A percentile compares a stretch with the other conserved stretches of the same genome.
Conservation (phyloP, 805 yeast genomes). For the Candida coquimbonensis region DNA sequence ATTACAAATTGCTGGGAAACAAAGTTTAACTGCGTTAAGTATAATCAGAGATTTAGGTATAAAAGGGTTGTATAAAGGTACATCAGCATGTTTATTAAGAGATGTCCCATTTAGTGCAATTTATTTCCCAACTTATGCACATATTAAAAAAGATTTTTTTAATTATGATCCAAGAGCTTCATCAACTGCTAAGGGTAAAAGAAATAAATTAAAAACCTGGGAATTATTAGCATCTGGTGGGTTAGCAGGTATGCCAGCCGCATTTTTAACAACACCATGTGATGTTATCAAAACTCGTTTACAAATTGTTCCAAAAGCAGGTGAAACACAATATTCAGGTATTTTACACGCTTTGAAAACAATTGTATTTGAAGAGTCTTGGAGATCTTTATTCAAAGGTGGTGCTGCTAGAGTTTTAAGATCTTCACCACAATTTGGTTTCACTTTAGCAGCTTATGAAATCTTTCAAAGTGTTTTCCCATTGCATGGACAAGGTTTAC, state of each 20-base stretch:
- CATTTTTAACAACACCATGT: constrained; percentile 91
- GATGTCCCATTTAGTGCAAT: constrained; percentile 97
- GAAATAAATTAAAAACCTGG: constrained; percentile 63
- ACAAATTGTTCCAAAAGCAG: constrained; percentile 74
- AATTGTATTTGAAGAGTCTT: constrained; percentile 77
- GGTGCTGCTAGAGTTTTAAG: constrained; percentile 91
- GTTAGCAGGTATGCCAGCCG: constrained; percentile 96
- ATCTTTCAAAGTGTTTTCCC: constrained; percentile 77
- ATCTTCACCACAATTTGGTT: constrained; percentile 97
- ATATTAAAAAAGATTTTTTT: constrained; percentile 75
- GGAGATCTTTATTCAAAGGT: constrained; percentile 88
- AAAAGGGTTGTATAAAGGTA: constrained; percentile 85
- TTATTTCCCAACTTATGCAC: constrained; percentile 95
- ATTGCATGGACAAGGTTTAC: constrained; percentile 28
- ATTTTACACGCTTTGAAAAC: constrained; percentile 70
- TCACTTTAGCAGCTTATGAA: constrained; percentile 96
- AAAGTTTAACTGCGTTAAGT: constrained; percentile 48
- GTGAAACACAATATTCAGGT: constrained; percentile 72
- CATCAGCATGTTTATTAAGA: constrained; percentile 81
- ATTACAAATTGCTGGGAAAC: constrained; percentile 86
- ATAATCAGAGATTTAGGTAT: constrained; percentile 77
- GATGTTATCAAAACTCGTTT: constrained; percentile 95
- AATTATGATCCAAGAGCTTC: constrained; percentile 59
- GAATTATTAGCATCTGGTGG: constrained; percentile 87
- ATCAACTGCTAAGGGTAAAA: constrained; percentile 42